phyloP scores from a whole-genome alignment of 2,329 filamentous ascomycete genomes.

The Furcasterigmium furcatum region DNA sequence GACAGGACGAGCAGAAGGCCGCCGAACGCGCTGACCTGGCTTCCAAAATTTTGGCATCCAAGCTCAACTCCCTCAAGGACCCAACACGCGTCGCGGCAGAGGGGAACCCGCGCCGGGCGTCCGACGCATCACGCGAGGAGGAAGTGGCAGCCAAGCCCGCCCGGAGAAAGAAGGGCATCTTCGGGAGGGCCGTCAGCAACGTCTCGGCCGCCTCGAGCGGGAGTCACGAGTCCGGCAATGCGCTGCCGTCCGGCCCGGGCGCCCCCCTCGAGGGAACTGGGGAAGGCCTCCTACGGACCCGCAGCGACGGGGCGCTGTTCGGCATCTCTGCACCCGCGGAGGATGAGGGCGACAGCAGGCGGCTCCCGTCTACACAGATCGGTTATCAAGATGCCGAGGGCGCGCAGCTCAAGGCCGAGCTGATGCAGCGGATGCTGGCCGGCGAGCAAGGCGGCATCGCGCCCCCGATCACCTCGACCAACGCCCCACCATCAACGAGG shows the following conservation, averaged over 20 bases:
- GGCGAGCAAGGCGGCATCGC: slow-evolving; percentile 1
- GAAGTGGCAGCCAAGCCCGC: slow-evolving; percentile 17
- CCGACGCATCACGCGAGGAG: slow-evolving; percentile 13
- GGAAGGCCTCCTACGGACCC: not conserved
- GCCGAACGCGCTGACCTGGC: slow-evolving; percentile 38
- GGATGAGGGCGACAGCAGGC: not conserved
- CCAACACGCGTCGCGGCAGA: slow-evolving; percentile 7
- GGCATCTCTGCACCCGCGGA: not conserved
- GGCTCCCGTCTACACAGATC: slow-evolving; percentile 45
- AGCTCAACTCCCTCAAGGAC: slow-evolving; percentile 33
- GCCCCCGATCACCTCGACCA: not conserved
- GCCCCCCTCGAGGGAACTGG: not conserved
- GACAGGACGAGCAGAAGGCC: slow-evolving; percentile 17
- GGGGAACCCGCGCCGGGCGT: not conserved
- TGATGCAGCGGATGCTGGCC: slow-evolving; percentile 40
- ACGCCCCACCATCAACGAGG: not conserved
- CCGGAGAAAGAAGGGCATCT: slow-evolving; percentile 43
- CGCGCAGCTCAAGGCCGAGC: slow-evolving; percentile 33
- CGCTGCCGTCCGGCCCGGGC: not conserved
- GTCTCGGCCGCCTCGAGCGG: slow-evolving; percentile 47
- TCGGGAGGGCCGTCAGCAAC: slow-evolving; percentile 58
- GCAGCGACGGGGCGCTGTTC: slow-evolving; percentile 3
- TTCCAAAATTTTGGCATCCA: slow-evolving; percentile 15
- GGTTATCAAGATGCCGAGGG: slow-evolving; percentile 51
- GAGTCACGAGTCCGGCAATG: slow-evolving; percentile 29